These are phyloP conservation scores for Suillus cothurnatus DNA, from an alignment of 768 basidiomycete species.

Conservation along the genomic window DNA sequence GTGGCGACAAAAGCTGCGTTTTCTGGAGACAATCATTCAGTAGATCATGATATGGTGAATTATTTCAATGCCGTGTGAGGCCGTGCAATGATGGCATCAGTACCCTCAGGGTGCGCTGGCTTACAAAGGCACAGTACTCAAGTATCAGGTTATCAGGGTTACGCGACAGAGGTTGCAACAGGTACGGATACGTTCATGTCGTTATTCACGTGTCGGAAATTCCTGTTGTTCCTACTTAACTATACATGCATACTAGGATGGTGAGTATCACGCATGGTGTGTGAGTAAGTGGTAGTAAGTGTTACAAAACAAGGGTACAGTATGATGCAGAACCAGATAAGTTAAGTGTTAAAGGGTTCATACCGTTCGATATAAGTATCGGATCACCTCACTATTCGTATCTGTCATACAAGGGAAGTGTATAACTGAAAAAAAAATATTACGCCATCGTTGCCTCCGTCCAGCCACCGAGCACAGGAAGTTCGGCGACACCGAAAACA, in stretches of 20 bases:
- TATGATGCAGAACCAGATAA: not conserved
- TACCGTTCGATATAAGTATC: not conserved
- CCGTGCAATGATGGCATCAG: not conserved
- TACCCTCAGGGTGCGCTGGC: not conserved
- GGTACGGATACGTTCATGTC: not conserved
- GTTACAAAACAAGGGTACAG: conserved; percentile 2
- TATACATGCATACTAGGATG: not conserved
- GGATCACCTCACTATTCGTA: not conserved
- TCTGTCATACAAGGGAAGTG: not conserved
- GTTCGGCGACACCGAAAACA: conserved; percentile 46
- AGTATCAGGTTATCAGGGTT: not conserved
- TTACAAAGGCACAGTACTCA: not conserved
- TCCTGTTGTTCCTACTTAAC: not conserved
- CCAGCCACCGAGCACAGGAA: conserved; percentile 22
- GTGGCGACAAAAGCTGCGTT: not conserved
- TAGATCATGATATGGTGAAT: not conserved
- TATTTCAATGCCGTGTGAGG: not conserved
- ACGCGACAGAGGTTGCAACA: not conserved
- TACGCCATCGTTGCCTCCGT: not conserved
- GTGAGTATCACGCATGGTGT: conserved; percentile 1
- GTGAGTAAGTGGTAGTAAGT: conserved; percentile 1
- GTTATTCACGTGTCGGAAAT: not conserved
- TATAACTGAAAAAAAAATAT: not conserved
- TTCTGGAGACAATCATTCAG: not conserved
- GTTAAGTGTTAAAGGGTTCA: not conserved